Evolutionary conservation across 2,329 filamentous ascomycete genomes (phyloP).

Genomic region (Sclerotiophoma versabilis): DNA sequence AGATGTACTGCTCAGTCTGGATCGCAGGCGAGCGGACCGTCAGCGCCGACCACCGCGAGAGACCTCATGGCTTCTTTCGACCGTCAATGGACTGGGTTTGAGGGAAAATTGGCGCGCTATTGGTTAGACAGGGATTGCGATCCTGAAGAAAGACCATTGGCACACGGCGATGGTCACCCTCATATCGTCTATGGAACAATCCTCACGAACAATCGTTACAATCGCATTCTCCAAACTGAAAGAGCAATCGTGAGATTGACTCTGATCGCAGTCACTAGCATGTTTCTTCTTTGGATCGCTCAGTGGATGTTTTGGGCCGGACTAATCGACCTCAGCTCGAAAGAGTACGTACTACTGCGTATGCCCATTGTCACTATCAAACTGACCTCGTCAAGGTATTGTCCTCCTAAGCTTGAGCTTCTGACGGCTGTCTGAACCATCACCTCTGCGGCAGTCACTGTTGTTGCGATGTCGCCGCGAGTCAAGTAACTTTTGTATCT

Average conservation of each 20-base stretch:
- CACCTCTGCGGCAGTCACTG: neutral
- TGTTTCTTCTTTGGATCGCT: conserved; percentile 33
- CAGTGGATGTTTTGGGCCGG: conserved; percentile 44
- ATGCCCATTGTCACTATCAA: neutral
- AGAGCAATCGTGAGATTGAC: conserved; percentile 1
- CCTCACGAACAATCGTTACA: neutral
- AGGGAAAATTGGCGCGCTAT: conserved; percentile 11
- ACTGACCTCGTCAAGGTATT: conserved; percentile 36
- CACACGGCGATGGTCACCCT: neutral
- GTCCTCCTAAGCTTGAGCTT: conserved; percentile 33
- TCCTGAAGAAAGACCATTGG: conserved; percentile 15
- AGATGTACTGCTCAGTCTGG: neutral
- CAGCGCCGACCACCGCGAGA: conserved; percentile 8
- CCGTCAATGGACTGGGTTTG: conserved; percentile 3
- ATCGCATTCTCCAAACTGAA: neutral
- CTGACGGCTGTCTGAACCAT: conserved; percentile 33
- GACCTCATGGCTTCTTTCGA: conserved; percentile 8
- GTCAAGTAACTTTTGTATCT: neutral
- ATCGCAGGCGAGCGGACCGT: conserved; percentile 6
- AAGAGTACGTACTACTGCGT: conserved; percentile 31
- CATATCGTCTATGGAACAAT: conserved; percentile 25
- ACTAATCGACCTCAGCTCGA: conserved; percentile 32
- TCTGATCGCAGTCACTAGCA: conserved; percentile 2
- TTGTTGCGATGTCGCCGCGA: neutral
- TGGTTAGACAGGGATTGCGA: conserved; percentile 12